phyloP scores from a whole-genome alignment of 2,329 filamentous ascomycete species.

The Metarhizium rileyi region DNA sequence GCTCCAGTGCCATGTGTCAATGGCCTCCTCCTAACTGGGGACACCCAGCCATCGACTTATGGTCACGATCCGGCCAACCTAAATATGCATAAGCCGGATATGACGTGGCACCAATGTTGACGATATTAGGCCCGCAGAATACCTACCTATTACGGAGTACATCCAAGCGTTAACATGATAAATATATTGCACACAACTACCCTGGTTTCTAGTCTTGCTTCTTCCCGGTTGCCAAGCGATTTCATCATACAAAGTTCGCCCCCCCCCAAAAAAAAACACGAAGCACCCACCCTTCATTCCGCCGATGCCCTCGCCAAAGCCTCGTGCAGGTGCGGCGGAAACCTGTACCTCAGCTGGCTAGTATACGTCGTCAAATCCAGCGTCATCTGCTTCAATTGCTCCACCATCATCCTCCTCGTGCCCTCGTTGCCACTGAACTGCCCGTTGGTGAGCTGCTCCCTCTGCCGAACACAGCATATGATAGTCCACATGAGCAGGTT shows the following conservation, averaged over 20 bases:
- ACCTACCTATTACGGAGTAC: too few species aligned
- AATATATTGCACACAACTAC: too few species aligned
- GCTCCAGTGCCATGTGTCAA: too few species aligned
- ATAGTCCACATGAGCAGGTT: conserved; percentile 93
- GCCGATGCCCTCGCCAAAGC: conserved; percentile 73
- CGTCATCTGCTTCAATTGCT: conserved; percentile 67
- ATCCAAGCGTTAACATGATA: too few species aligned
- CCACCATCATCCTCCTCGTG: conserved; percentile 53
- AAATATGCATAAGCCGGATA: too few species aligned
- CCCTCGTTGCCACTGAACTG: conserved; percentile 67
- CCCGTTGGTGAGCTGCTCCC: conserved; percentile 58
- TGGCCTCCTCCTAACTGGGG: too few species aligned
- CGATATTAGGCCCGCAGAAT: too few species aligned
- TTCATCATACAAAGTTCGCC: not conserved
- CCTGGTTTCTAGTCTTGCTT: too few species aligned
- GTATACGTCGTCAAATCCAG: conserved; percentile 91
- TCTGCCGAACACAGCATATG: conserved; percentile 70
- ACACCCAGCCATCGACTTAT: too few species aligned
- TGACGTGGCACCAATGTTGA: too few species aligned
- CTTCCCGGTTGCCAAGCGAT: too few species aligned
- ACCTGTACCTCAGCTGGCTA: conserved; percentile 80
- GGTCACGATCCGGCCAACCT: too few species aligned
- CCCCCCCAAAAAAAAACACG: not conserved
- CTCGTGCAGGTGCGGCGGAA: conserved; percentile 82
- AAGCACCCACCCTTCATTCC: conserved; percentile 35